These are phyloP conservation scores for Sisymbrium irio DNA, from an alignment of 345 rosid genomes.

Conservation along the genomic window DNA sequence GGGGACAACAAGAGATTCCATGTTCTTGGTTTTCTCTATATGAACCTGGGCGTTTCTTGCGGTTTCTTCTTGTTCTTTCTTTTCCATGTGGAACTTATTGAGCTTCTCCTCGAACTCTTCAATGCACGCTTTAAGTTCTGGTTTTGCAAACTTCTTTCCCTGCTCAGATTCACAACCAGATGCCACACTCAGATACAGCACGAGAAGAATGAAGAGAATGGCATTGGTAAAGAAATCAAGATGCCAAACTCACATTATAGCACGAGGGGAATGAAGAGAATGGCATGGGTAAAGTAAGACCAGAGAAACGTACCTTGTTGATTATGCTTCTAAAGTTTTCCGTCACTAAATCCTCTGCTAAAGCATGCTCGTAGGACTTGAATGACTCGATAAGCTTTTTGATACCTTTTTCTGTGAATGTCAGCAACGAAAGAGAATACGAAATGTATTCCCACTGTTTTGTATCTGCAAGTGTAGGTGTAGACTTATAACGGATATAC, in stretches of 20 bases:
- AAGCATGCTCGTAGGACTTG: slow-evolving; percentile 77
- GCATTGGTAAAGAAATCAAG: not conserved
- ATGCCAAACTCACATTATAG: slow-evolving; percentile 16
- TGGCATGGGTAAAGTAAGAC: not conserved
- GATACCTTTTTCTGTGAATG: slow-evolving; percentile 92
- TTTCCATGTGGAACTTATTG: slow-evolving; percentile 75
- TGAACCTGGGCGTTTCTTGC: slow-evolving; percentile 87
- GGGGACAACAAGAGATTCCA: slow-evolving; percentile 40
- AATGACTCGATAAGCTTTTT: slow-evolving; percentile 87
- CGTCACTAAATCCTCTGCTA: slow-evolving; percentile 76
- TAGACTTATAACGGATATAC: slow-evolving; percentile 6
- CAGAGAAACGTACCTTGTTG: slow-evolving; percentile 63
- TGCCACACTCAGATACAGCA: slow-evolving; percentile 16
- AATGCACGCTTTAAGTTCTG: slow-evolving; percentile 80
- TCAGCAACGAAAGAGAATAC: slow-evolving; percentile 88
- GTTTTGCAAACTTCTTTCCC: slow-evolving; percentile 95
- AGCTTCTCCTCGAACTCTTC: slow-evolving; percentile 98
- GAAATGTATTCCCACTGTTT: slow-evolving; percentile 90
- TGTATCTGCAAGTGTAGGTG: slow-evolving; percentile 56
- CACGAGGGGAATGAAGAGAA: slow-evolving; percentile 3
- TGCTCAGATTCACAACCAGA: slow-evolving; percentile 38
- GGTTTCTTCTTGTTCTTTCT: slow-evolving; percentile 93
- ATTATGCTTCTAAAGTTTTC: slow-evolving; percentile 85
- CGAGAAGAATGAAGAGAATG: slow-evolving; percentile 4
- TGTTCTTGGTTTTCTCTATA: slow-evolving; percentile 51